phyloP scores from a whole-genome alignment of 169 alveolate species.

The Babesia ovata region DNA sequence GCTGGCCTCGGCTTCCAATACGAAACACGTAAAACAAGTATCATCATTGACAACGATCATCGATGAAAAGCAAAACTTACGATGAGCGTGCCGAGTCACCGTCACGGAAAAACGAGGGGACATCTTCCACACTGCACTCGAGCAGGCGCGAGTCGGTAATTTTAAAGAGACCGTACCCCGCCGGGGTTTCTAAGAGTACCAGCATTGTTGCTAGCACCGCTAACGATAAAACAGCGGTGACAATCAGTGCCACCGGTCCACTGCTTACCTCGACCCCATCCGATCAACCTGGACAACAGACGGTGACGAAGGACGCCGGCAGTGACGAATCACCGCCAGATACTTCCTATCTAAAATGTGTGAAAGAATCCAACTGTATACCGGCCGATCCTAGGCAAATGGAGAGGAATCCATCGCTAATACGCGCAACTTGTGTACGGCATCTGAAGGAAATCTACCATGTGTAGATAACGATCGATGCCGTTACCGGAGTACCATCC shows the following conservation, averaged over 20 bases:
- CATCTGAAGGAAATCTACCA: too few relatives aligned
- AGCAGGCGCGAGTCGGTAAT: slow-evolving; percentile 89
- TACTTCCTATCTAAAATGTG: too few relatives aligned
- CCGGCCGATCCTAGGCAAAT: too few relatives aligned
- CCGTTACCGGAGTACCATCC: too few relatives aligned
- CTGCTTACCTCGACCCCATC: slow-evolving; percentile 28
- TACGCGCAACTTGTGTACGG: too few relatives aligned
- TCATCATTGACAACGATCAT: not conserved
- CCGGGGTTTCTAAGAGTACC: slow-evolving; percentile 98
- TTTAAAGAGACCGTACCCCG: slow-evolving; percentile 98
- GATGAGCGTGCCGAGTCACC: slow-evolving; percentile 86
- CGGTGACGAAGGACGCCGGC: not conserved
- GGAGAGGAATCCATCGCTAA: too few relatives aligned
- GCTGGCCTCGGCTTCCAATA: too few relatives aligned
- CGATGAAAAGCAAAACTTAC: slow-evolving; percentile 61
- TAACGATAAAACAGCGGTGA: not conserved
- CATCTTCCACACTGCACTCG: slow-evolving; percentile 85
- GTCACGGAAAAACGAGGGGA: slow-evolving; percentile 82
- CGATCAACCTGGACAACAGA: not conserved
- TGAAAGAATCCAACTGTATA: too few relatives aligned
- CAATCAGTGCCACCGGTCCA: not conserved
- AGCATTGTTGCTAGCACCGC: slow-evolving; percentile 82
- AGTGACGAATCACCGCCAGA: too few relatives aligned
- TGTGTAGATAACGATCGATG: too few relatives aligned
- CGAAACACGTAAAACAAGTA: slow-evolving; percentile 29